Percentiles rank a stretch among this genome's conserved stretches.
Evolutionary conservation across 371 early-diverging fungal species (phyloP).

Genomic region (Parasitella parasitica): DNA sequence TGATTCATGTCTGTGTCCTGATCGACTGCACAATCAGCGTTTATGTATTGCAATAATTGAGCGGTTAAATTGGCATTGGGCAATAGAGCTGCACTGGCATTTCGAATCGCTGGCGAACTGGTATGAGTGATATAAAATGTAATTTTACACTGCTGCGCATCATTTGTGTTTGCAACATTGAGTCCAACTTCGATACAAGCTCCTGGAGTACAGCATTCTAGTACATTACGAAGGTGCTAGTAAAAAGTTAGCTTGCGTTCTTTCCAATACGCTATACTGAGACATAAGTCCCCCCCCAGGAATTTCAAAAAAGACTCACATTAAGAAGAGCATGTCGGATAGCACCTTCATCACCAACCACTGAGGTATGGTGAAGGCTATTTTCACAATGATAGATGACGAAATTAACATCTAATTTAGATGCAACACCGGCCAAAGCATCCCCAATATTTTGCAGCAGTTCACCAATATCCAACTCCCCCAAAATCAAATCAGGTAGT

Average conservation of each 20-base stretch:
- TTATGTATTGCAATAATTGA: constrained; percentile 49
- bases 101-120: constrained; percentile 33
- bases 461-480: constrained; percentile 57
- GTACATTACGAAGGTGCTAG: constrained; percentile 56
- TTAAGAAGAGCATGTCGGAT: constrained; percentile 55
- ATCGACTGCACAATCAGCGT: constrained; percentile 41
- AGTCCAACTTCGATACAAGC: constrained; percentile 63
- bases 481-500: not conserved
- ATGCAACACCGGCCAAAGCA: constrained; percentile 54
- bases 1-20: constrained; percentile 12
- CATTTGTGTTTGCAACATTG: constrained; percentile 18
- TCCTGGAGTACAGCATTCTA: constrained; percentile 57
- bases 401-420: constrained; percentile 50
- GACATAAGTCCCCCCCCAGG: too few species aligned
- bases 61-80: constrained; percentile 55
- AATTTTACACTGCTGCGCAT: constrained; percentile 25
- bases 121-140: constrained; percentile 55
- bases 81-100: constrained; percentile 24
- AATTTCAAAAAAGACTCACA: constrained; percentile 32
- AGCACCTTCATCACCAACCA: constrained; percentile 54
- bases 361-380: constrained; percentile 46
- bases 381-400: constrained; percentile 55
- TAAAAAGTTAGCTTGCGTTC: not conserved
- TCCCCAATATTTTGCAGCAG: constrained; percentile 57
- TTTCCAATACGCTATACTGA: not conserved